Evolutionary conservation across 2,329 filamentous ascomycete genomes (phyloP).

Genomic region (Neophaeococcomyces aloes): DNA sequence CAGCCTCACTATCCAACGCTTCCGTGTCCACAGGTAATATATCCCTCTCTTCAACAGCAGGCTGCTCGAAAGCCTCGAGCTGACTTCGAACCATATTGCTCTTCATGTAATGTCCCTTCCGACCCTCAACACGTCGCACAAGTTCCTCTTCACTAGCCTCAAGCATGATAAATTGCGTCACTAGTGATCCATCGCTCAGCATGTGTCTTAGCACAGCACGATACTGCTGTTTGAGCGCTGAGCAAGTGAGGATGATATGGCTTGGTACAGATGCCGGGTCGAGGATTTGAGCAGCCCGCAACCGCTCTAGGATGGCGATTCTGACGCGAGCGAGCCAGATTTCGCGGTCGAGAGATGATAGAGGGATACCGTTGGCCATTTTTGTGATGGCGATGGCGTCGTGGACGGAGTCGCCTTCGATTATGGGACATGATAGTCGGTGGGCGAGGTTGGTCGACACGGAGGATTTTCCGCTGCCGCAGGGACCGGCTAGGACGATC

Average conservation of each 20-base stretch:
- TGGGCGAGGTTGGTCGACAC: constrained; percentile 38
- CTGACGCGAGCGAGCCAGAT: constrained; percentile 37
- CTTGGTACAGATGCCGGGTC: constrained; percentile 23
- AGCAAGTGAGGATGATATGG: constrained; percentile 40
- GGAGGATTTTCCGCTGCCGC: constrained; percentile 45
- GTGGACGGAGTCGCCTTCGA: constrained; percentile 40
- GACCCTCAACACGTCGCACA: constrained; percentile 35
- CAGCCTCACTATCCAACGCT: not conserved
- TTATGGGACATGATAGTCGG: constrained; percentile 32
- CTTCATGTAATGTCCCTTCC: constrained; percentile 46
- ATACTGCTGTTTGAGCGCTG: constrained; percentile 44
- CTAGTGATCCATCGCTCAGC: constrained; percentile 22
- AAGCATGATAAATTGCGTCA: constrained; percentile 18
- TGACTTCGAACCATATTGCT: constrained; percentile 44
- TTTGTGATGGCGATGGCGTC: constrained; percentile 41
- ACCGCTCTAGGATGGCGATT: constrained; percentile 18
- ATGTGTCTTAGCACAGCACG: constrained; percentile 42
- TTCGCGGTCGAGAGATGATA: constrained; percentile 44
- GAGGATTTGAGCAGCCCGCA: constrained; percentile 10
- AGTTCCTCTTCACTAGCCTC: constrained; percentile 34
- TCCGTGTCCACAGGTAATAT: constrained; percentile 16
- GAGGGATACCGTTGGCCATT: constrained; percentile 40
- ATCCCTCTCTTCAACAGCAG: constrained; percentile 30
- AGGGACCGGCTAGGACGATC: constrained; percentile 37
- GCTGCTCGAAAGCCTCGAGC: constrained; percentile 39